phyloP scores from a whole-genome alignment of 306 rosid genomes.

The Medicago arabica region DNA sequence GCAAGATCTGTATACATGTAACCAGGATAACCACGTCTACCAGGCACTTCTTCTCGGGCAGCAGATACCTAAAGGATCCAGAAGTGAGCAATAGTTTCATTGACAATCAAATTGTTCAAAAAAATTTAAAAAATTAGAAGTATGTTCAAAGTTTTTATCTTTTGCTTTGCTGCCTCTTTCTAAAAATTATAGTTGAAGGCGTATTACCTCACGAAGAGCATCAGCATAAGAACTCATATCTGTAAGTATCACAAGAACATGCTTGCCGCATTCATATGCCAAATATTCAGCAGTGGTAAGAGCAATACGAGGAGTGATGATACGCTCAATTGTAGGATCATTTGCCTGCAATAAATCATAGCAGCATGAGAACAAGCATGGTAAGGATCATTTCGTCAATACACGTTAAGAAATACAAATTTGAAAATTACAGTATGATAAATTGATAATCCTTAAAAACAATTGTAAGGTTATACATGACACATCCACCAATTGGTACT shows the following conservation, averaged over 20 bases:
- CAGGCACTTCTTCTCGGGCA: conserved; percentile 99
- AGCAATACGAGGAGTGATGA: conserved; percentile 99
- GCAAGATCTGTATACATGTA: conserved; percentile 99
- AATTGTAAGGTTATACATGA: not conserved
- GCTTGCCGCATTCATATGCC: conserved; percentile 99
- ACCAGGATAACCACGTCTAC: conserved; percentile 99
- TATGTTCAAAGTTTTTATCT: not conserved
- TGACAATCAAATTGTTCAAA: conserved; percentile 1
- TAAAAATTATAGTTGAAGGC: conserved; percentile 18
- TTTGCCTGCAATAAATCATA: conserved; percentile 74
- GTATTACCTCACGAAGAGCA: conserved; percentile 97
- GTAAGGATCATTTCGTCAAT: conserved; percentile 22
- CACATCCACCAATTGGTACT: conserved; percentile 7
- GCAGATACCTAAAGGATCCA: conserved; percentile 84
- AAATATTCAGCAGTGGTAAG: conserved; percentile 98
- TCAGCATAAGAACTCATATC: conserved; percentile 99
- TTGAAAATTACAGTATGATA: not conserved
- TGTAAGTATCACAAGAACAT: conserved; percentile 96
- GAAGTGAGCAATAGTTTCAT: conserved; percentile 31
- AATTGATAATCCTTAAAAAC: conserved; percentile 18
- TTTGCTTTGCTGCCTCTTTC: not conserved
- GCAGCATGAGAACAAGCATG: conserved; percentile 32
- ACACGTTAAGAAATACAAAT: conserved; percentile 13
- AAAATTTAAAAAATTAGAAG: too few species aligned
- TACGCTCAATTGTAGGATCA: conserved; percentile 99